A percentile compares a stretch with the other conserved stretches of the same genome.
Conservation (phyloP, 805 yeast species). For the Metschnikowia koreensis region DNA sequence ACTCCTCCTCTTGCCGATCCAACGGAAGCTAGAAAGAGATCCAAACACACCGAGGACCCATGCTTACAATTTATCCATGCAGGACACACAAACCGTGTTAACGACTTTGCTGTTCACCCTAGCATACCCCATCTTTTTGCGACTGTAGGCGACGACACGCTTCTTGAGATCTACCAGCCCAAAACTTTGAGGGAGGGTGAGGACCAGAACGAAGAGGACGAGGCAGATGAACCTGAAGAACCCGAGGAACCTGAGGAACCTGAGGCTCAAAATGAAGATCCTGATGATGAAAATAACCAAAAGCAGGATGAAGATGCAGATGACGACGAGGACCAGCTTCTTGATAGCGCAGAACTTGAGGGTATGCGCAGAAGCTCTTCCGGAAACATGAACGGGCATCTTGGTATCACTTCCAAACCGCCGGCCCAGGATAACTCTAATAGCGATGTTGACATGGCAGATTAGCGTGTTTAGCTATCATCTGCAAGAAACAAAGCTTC, state of each 20-base stretch:
- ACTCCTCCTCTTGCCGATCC: constrained; percentile 27
- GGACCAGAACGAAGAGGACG: constrained; percentile 27
- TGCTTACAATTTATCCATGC: constrained; percentile 79
- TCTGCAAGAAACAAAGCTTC: neutral
- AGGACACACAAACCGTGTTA: constrained; percentile 73
- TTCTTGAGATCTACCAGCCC: constrained; percentile 76
- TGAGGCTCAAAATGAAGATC: constrained; percentile 3
- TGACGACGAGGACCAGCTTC: constrained; percentile 7
- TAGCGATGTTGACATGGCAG: constrained; percentile 11
- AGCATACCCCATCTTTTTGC: constrained; percentile 54
- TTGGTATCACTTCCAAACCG: constrained; percentile 4
- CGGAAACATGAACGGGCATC: neutral
- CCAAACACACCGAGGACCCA: constrained; percentile 60
- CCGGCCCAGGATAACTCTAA: constrained; percentile 3
- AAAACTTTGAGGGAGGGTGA: constrained; percentile 33
- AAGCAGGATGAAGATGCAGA: constrained; percentile 5
- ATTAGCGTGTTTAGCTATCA: neutral
- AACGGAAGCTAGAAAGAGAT: constrained; percentile 50
- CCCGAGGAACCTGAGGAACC: constrained; percentile 6
- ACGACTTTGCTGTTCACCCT: constrained; percentile 70
- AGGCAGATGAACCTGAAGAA: constrained; percentile 10
- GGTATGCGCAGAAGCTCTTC: neutral
- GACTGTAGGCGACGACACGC: constrained; percentile 71
- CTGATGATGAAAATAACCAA: constrained; percentile 1
- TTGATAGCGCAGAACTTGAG: neutral